Percentiles rank a stretch among this genome's conserved stretches.
phyloP scores from a whole-genome alignment of 495 filamentous ascomycete species.

The Annulohypoxylon stygium region DNA sequence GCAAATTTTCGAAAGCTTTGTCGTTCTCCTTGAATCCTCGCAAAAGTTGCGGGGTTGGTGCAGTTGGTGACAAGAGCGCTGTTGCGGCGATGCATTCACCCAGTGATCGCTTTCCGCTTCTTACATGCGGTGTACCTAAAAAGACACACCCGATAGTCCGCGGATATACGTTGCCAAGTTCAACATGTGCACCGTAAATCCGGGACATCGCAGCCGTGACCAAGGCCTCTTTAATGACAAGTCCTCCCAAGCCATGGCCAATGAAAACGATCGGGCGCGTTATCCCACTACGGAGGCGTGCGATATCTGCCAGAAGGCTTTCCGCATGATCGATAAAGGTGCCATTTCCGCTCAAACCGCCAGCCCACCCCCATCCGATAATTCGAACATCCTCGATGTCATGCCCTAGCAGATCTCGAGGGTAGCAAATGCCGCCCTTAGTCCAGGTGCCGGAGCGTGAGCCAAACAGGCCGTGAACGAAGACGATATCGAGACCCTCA shows the following conservation, averaged over 20 bases:
- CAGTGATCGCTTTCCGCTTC: slow-evolving; percentile 46
- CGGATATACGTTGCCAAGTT: slow-evolving; percentile 51
- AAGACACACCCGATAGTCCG: slow-evolving; percentile 56
- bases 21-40: slow-evolving; percentile 41
- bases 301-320: slow-evolving; percentile 44
- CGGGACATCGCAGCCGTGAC: slow-evolving; percentile 50
- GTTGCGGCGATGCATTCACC: slow-evolving; percentile 50
- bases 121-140: slow-evolving; percentile 57
- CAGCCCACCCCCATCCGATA: slow-evolving; percentile 52
- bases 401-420: slow-evolving; percentile 50
- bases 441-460: slow-evolving; percentile 50
- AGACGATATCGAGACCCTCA: slow-evolving; percentile 51
- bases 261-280: slow-evolving; percentile 56
- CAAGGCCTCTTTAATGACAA: slow-evolving; percentile 55
- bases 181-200: slow-evolving; percentile 51
- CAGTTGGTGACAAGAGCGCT: slow-evolving; percentile 41
- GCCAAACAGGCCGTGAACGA: slow-evolving; percentile 54
- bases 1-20: slow-evolving; percentile 44
- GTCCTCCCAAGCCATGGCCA: slow-evolving; percentile 54
- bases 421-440: slow-evolving; percentile 50
- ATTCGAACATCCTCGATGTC: slow-evolving; percentile 48
- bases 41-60: slow-evolving; percentile 38
- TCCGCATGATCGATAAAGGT: slow-evolving; percentile 50
- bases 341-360: slow-evolving; percentile 31
- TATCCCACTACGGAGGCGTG: slow-evolving; percentile 39